These are phyloP conservation scores for Aspergillus carlsbadensis DNA, from an alignment of 495 filamentous ascomycete species.

Conservation along the genomic window DNA sequence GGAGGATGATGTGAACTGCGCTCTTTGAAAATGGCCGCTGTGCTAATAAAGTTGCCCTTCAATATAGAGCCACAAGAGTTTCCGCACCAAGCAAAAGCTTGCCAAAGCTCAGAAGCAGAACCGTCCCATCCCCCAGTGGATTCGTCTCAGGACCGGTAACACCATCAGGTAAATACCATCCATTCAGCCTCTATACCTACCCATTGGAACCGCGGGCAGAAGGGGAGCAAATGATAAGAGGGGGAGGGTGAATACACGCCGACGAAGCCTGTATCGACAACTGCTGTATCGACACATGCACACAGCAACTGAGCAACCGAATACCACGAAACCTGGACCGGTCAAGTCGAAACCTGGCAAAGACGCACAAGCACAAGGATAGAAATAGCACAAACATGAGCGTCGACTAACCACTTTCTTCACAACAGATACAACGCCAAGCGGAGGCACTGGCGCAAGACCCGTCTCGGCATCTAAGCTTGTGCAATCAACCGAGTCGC, in stretches of 20 bases:
- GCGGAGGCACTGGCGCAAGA: slow-evolving; percentile 99
- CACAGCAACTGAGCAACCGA: background rate
- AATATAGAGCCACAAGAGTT: slow-evolving; percentile 91
- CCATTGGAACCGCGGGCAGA: slow-evolving; percentile 1
- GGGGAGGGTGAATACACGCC: background rate
- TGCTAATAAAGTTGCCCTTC: slow-evolving; percentile 24
- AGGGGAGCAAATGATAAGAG: background rate
- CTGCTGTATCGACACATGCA: background rate
- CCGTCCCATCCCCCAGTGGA: slow-evolving; percentile 99
- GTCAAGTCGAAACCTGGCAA: background rate
- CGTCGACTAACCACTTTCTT: slow-evolving; percentile 19
- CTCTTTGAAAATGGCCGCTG: background rate
- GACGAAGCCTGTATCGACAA: too few relatives aligned
- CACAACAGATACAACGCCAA: slow-evolving; percentile 94
- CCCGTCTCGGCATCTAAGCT: slow-evolving; percentile 91
- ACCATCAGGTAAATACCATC: slow-evolving; percentile 81
- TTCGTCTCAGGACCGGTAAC: slow-evolving; percentile 95
- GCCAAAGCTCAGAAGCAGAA: slow-evolving; percentile 99
- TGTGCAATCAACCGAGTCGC: slow-evolving; percentile 23
- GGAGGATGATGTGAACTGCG: background rate
- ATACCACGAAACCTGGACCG: background rate
- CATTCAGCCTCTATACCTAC: background rate
- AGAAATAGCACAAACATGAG: slow-evolving; percentile 2
- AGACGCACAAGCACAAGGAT: background rate
- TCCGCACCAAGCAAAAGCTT: slow-evolving; percentile 99